phyloP scores from a whole-genome alignment of 1,284 basidiomycete species.

The Pterulicium gracile region DNA sequence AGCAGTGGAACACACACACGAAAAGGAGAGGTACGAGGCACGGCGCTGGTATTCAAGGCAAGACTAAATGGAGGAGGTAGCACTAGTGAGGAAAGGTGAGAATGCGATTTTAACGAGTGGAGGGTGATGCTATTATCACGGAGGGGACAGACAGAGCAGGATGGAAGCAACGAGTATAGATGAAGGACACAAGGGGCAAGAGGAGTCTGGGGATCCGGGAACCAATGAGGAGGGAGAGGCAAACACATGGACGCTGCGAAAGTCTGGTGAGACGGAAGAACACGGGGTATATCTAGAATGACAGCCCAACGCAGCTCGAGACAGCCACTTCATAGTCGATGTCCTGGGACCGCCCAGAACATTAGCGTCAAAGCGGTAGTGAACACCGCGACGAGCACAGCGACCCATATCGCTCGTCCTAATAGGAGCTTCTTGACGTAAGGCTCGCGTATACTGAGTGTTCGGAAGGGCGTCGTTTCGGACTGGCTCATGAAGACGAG shows the following conservation, averaged over 20 bases:
- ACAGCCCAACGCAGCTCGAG: no score
- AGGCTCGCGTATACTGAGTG: conserved; percentile 80
- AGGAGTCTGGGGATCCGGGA: background rate
- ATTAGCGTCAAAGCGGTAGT: conserved; percentile 73
- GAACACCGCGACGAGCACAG: conserved; percentile 56
- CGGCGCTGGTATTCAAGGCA: no score
- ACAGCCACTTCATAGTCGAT: conserved; percentile 69
- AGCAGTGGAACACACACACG: no score
- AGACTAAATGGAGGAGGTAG: no score
- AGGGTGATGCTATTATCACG: background rate
- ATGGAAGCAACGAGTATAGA: background rate
- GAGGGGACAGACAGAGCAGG: background rate
- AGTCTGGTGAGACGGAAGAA: no score
- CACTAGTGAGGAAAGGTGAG: background rate
- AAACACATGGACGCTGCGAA: no score
- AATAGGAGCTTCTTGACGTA: conserved; percentile 87
- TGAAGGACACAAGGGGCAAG: background rate
- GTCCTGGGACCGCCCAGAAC: conserved; percentile 89
- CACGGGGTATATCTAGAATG: no score
- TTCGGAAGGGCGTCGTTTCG: conserved; percentile 88
- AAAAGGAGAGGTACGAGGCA: no score
- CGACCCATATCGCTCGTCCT: conserved; percentile 82
- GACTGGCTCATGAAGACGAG: conserved; percentile 79
- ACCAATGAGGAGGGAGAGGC: background rate
- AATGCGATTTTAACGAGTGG: background rate